Evolutionary conservation across 768 basidiomycete genomes (phyloP), one percentile per base, ranked within the genome.

Genomic region (Hydnomerulius pinastri): DNA sequence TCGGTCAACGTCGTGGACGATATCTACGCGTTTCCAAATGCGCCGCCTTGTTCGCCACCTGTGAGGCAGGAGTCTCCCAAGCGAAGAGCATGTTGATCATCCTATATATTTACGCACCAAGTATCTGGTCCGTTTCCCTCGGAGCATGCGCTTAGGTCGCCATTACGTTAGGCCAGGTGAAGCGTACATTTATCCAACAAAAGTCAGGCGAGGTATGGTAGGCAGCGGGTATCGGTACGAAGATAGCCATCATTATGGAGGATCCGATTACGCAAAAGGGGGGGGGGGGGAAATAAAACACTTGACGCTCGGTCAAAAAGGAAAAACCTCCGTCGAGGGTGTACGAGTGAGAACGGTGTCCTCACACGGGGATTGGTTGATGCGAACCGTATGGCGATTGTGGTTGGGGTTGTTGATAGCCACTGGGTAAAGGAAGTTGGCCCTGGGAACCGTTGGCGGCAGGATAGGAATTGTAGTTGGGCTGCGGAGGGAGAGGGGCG

Each of bases 401-500:
- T 20, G 25, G 23, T 8, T 15, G 46, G 9, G 46, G 50, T 23
- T 33, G 30, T 46, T 53, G 57, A 41, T 61, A 58, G 23, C 51
- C 56, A 25, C 35, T 33, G 2, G 46, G 47, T 30, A 48, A 20
- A 6, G 48, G 50, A 27, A 45, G 43, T 23, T 43, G 61, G 2
- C 28, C 29, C 32, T 58, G 65, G 17, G 52, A 27, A 17, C 24
- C 43, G 12, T 18, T 11, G 12, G 39, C 38, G n/a, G 17, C 27
- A 10, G 64, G 65, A n/a, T 61, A 47, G 10, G 51, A 15, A 25
- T 1, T 36, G 48, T 52, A 55, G 23, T 56, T 58, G 5, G 65
- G 50, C 28, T 57, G 65, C 23, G 56, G 56, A 2, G 64, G 51
- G 5, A 38, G 50, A 32, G 51, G 3, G 20, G 46, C 24, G 6